Evolutionary conservation across 805 yeast species (phyloP), one percentile per base, ranked within the genome.

Genomic region (Yarrowia deformans): DNA sequence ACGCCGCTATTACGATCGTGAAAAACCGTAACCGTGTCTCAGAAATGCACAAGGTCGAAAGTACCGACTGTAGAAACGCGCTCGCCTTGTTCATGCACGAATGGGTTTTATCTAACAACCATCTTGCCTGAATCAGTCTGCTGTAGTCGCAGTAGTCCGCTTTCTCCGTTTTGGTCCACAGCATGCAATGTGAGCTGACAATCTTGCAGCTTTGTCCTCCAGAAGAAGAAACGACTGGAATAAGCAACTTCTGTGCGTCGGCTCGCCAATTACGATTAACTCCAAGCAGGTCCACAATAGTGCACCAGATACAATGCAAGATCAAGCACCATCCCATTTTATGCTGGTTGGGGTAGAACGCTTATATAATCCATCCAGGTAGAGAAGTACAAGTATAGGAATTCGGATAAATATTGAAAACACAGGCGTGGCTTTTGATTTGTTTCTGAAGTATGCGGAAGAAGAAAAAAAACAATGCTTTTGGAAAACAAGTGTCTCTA

Each of bases 231-330:
- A 54, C 3, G 35, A 52, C 43, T 23, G 60, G 9, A 54, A 54
- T 19, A 56, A 40, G 63, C 43, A 56, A 55, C n/a, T 54, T 52
- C 13, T 12, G 7, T 1, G 43, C 34, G 40, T 54, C 45, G 60
- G 29, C 60, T 39, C 29, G 4, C 29, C 4, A 23, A 23, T 23
- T 45, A 54, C 60, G 60, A 54, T 54, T 39, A 54, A 35, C 60
- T 54, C 60, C 60, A 54, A 23, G 60, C 60, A 54, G 60, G 60
- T 54, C 45, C 60, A 19, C 32, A 19, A 3, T 9, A 35, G 45
- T 54, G 60, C 60, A 39, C 58, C 58, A 35, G 58, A 52, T 52
- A 18, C 12, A 14, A 52, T 52, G 58, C 58, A 52, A 52, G 58
- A 52, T 52, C 37, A 7, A 34, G 8, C 8, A 7, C 52, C 29